Evolutionary conservation across 2,329 filamentous ascomycete species (phyloP).

Genomic region (Coniochaeta ligniaria): DNA sequence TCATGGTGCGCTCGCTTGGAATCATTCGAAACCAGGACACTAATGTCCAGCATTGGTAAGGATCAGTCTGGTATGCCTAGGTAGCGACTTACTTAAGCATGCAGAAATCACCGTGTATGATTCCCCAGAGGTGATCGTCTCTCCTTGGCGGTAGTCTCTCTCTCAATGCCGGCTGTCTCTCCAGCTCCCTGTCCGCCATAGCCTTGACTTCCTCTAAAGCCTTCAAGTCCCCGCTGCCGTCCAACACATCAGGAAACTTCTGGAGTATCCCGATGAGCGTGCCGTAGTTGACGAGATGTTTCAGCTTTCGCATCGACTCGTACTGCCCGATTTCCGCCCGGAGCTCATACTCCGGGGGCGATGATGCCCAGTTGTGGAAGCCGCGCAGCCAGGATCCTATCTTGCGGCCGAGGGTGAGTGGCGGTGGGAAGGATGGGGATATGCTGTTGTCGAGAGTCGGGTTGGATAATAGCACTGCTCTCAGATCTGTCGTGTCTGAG

Average conservation of each 20-base stretch:
- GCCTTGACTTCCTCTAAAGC: conserved; percentile 21
- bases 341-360: conserved; percentile 13
- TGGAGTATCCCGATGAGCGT: conserved; percentile 23
- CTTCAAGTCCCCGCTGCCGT: conserved; percentile 8
- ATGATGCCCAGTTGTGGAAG: conserved; percentile 26
- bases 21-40: conserved; percentile 11
- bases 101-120: conserved; percentile 35
- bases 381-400: conserved; percentile 24
- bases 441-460: background rate
- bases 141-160: too few relatives aligned
- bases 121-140: conserved; percentile 9
- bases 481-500: conserved; percentile 22
- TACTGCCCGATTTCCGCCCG: conserved; percentile 18
- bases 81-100: conserved; percentile 28
- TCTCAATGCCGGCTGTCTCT: conserved; percentile 8
- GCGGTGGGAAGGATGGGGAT: conserved; percentile 11
- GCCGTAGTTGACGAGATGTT: conserved; percentile 28
- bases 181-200: conserved; percentile 18
- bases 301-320: conserved; percentile 24
- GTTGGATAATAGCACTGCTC: conserved; percentile 18
- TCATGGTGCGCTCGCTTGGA: background rate
- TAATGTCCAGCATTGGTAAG: conserved; percentile 2
- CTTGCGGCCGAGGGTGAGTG: conserved; percentile 17
- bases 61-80: background rate
- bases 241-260: conserved; percentile 22